Conservation (phyloP, 495 filamentous ascomycete genomes). For the Friedmanniomyces simplex region DNA sequence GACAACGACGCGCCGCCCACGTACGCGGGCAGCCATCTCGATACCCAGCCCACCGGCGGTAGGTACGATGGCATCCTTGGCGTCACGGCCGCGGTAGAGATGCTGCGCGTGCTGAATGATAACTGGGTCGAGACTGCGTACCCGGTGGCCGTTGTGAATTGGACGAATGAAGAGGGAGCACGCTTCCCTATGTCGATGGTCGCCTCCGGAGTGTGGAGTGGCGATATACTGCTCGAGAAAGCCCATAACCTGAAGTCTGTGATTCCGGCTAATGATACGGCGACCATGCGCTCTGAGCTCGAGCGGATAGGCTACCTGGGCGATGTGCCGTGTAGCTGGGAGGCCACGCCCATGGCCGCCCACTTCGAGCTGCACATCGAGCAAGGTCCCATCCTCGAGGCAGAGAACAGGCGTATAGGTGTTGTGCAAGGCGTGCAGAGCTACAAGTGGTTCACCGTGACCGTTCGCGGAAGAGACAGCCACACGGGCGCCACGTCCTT, state of each 20-base stretch:
- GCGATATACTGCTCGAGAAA: slow-evolving; percentile 48
- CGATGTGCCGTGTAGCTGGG: slow-evolving; percentile 43
- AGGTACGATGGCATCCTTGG: slow-evolving; percentile 72
- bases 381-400: slow-evolving; percentile 62
- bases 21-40: slow-evolving; percentile 63
- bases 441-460: slow-evolving; percentile 62
- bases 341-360: slow-evolving; percentile 58
- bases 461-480: slow-evolving; percentile 53
- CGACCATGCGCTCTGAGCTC: slow-evolving; percentile 58
- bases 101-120: slow-evolving; percentile 58
- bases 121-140: slow-evolving; percentile 58
- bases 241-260: slow-evolving; percentile 54
- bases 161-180: slow-evolving; percentile 81
- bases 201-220: slow-evolving; percentile 68
- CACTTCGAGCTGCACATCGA: slow-evolving; percentile 83
- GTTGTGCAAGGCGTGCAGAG: slow-evolving; percentile 61
- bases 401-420: slow-evolving; percentile 51
- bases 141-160: slow-evolving; percentile 64
- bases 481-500: slow-evolving; percentile 73
- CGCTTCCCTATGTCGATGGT: slow-evolving; percentile 72
- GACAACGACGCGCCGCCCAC: slow-evolving; percentile 47
- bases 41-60: slow-evolving; percentile 69
- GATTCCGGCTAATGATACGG: slow-evolving; percentile 31
- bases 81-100: slow-evolving; percentile 60
- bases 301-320: slow-evolving; percentile 64